Evolutionary conservation across 148 eudicot genomes (phyloP).

Genomic region (Diospyros lotus): DNA sequence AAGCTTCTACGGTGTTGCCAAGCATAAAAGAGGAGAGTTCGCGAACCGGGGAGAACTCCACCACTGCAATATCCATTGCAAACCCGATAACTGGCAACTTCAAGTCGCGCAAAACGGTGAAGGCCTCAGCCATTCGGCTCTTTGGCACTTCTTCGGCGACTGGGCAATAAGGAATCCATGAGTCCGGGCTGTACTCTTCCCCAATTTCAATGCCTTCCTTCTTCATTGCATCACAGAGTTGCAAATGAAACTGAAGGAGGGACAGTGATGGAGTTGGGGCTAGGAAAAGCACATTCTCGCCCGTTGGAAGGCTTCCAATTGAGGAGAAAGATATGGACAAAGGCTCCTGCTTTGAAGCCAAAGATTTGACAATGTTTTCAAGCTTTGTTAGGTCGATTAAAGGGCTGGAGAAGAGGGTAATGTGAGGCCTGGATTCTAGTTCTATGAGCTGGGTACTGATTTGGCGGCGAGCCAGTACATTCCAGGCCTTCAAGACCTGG

Average conservation of each 20-base stretch:
- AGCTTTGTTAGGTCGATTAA: slow-evolving; percentile 55
- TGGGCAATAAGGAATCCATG: slow-evolving; percentile 73
- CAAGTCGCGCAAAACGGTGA: slow-evolving; percentile 68
- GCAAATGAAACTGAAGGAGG: slow-evolving; percentile 55
- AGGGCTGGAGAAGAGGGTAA: slow-evolving; percentile 64
- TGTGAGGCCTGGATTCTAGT: slow-evolving; percentile 84
- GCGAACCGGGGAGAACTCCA: slow-evolving; percentile 22
- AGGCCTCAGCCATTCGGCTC: slow-evolving; percentile 69
- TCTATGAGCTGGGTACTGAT: slow-evolving; percentile 81
- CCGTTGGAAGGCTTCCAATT: slow-evolving; percentile 66
- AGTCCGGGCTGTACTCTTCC: slow-evolving; percentile 59
- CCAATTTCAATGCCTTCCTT: slow-evolving; percentile 67
- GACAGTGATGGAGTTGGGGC: slow-evolving; percentile 61
- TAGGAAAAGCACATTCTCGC: slow-evolving; percentile 55
- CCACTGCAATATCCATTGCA: slow-evolving; percentile 35
- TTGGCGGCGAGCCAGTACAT: slow-evolving; percentile 20
- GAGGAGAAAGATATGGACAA: slow-evolving; percentile 61
- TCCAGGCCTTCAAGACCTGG: slow-evolving; percentile 88
- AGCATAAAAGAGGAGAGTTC: slow-evolving; percentile 28
- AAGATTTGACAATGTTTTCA: slow-evolving; percentile 49
- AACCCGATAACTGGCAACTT: slow-evolving; percentile 79
- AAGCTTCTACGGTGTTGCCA: slow-evolving; percentile 53
- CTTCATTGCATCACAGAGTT: slow-evolving; percentile 61
- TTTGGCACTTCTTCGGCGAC: slow-evolving; percentile 70
- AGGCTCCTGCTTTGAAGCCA: slow-evolving; percentile 69